Evolutionary conservation across 768 basidiomycete genomes (phyloP), one percentile per base, ranked within the genome.

Genomic region (Coprinopsis strossmayeri): DNA sequence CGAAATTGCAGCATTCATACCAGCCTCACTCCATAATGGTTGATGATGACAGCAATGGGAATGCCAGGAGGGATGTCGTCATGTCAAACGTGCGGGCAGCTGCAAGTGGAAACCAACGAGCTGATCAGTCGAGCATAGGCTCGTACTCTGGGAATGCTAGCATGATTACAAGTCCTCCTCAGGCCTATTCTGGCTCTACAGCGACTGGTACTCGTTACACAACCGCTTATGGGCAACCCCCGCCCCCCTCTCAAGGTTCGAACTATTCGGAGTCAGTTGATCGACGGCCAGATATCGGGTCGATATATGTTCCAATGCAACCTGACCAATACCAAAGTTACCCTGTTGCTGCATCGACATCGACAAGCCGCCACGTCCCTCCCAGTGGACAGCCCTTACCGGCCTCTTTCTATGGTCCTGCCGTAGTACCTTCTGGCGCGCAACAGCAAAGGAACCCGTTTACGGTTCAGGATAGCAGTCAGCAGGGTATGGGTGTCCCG

Each of bases 291-390:
- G 84, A 87, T 43, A 79, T 86, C 30, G 79, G 78, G 34, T 77
- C 76, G 49, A 62, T 91, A 64, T 92, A 82, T 59, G 82, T 82
- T 30, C 88, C 90, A 1, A 77, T 92, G 74, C 90, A 91, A 61
- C 84, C 89, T 27, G 89, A 91, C 21, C 83, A 84, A 55, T 90
- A 79, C 63, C 74, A 76, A 53, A 59, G 75, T 28, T 87, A 87
- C 58, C 59, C 69, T 45, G 62, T 61, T 15, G 59, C 67, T 17
- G 62, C 65, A 11, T 58, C 72, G 21, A 57, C 63, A 25, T 62
- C 61, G 24, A 53, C 66, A 39, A 60, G 67, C 23, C 69, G 77
- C 52, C 77, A 76, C 51, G 70, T 77, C 18, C 46, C 49, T 42
- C 70, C 71, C 11, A 71, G 77, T 12, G 64, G 73, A 11, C 79